These are phyloP conservation scores for Aaosphaeria pasadenensis DNA, from an alignment of 2,329 filamentous ascomycete species.

Conservation along the genomic window DNA sequence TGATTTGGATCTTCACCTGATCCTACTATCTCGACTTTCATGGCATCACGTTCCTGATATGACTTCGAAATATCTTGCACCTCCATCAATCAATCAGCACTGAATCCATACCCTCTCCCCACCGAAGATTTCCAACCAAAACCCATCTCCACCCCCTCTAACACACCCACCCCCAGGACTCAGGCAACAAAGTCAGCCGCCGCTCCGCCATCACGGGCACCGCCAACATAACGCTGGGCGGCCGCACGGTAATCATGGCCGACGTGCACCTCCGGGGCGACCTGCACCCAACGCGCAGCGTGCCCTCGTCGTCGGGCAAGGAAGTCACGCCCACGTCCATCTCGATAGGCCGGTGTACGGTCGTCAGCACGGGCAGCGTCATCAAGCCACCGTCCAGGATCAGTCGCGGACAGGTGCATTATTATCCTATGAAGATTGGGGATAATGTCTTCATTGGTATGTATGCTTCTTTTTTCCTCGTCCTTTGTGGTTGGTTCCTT, in stretches of 20 bases:
- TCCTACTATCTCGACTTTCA: too few relatives aligned
- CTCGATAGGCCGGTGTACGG: conserved; percentile 86
- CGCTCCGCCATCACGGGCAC: conserved; percentile 90
- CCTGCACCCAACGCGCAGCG: conserved; percentile 51
- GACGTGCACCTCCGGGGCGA: conserved; percentile 94
- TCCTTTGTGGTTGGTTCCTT: too few relatives aligned
- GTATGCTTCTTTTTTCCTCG: conserved; percentile 24
- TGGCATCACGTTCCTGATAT: too few relatives aligned
- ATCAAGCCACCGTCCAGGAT: conserved; percentile 80
- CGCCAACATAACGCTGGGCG: conserved; percentile 95
- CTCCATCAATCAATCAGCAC: too few relatives aligned
- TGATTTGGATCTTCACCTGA: too few relatives aligned
- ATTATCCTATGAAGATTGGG: conserved; percentile 87
- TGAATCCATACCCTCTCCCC: too few relatives aligned
- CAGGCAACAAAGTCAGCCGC: conserved; percentile 96
- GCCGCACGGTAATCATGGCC: conserved; percentile 89
- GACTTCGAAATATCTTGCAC: too few relatives aligned
- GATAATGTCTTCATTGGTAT: conserved; percentile 91
- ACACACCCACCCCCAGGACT: conserved; percentile 61
- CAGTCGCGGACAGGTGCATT: conserved; percentile 71
- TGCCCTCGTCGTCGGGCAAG: conserved; percentile 27
- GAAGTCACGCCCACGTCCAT: conserved; percentile 57
- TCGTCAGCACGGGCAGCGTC: conserved; percentile 74
- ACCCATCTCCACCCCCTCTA: too few relatives aligned
- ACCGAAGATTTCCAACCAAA: too few relatives aligned